Conservation (phyloP, 179 eudicot genomes). For the Amaranthus tricolor region DNA sequence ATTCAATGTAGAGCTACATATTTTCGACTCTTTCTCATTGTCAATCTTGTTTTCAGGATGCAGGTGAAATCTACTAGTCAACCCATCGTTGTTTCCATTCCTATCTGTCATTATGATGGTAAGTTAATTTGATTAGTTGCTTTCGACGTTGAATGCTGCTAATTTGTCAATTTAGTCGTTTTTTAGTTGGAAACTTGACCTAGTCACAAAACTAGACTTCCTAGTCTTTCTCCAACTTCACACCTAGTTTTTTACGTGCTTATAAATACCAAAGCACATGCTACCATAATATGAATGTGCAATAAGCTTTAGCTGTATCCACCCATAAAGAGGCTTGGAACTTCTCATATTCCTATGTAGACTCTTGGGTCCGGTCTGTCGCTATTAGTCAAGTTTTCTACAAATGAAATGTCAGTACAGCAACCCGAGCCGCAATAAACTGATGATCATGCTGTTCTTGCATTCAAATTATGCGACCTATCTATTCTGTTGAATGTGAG, state of each 20-base stretch:
- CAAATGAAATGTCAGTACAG: background rate
- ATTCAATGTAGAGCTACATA: background rate
- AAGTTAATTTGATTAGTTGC: slow-evolving; percentile 18
- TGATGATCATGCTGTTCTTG: too few relatives aligned
- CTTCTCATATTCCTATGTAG: background rate
- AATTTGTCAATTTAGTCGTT: background rate
- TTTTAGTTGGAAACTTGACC: background rate
- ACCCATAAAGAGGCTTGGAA: background rate
- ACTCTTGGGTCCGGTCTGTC: background rate
- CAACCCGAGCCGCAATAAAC: too few relatives aligned
- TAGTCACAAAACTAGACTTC: too few relatives aligned
- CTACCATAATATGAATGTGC: background rate
- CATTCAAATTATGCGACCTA: too few relatives aligned
- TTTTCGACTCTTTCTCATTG: background rate
- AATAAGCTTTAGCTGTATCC: background rate
- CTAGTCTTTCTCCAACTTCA: too few relatives aligned
- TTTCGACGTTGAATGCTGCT: background rate
- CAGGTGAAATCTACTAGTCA: slow-evolving; percentile 70
- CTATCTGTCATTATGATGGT: slow-evolving; percentile 76
- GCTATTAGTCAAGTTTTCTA: background rate
- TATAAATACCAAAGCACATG: too few relatives aligned
- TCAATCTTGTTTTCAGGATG: slow-evolving; percentile 56
- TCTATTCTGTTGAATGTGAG: too few relatives aligned
- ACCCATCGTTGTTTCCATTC: slow-evolving; percentile 74
- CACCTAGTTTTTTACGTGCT: too few relatives aligned